phyloP scores from a whole-genome alignment of 768 basidiomycete genomes.

The Auriscalpium orientale region DNA sequence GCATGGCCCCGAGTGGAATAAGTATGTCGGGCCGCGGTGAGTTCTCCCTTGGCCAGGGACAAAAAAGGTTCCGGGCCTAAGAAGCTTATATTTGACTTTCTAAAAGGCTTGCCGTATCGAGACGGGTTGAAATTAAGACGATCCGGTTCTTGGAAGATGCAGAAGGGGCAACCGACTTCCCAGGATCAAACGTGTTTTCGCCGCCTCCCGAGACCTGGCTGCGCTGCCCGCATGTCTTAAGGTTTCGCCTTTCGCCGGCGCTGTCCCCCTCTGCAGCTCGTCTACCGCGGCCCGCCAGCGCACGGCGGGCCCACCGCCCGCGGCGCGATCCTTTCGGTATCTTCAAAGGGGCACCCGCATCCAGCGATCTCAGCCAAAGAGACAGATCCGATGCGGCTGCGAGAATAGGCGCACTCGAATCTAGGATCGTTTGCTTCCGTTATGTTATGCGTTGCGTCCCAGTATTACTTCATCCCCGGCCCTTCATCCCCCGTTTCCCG shows the following conservation, averaged over 20 bases:
- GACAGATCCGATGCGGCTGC: not conserved
- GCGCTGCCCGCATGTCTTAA: not conserved
- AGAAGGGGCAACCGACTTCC: constrained; percentile 7
- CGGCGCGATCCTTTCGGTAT: not conserved
- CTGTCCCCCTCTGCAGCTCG: not conserved
- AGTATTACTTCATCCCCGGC: constrained; percentile 9
- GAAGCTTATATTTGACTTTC: constrained; percentile 20
- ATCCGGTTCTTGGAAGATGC: constrained; percentile 13
- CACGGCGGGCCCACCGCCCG: not conserved
- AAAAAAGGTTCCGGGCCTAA: constrained; percentile 16
- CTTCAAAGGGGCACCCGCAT: not conserved
- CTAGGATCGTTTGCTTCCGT: constrained; percentile 8
- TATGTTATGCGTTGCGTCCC: not conserved
- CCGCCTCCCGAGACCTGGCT: not conserved
- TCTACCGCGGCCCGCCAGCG: not conserved
- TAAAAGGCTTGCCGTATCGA: constrained; percentile 14
- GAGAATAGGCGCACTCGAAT: not conserved
- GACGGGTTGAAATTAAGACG: constrained; percentile 15
- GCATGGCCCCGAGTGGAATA: constrained; percentile 3
- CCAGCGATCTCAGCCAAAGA: not conserved
- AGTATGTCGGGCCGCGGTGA: not conserved
- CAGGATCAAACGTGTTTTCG: not conserved
- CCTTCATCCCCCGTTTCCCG: not conserved
- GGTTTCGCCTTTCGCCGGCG: not conserved
- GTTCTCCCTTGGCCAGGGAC: constrained; percentile 11